Evolutionary conservation across 768 basidiomycete genomes (phyloP).

Genomic region (Psilocybe subaeruginosa): DNA sequence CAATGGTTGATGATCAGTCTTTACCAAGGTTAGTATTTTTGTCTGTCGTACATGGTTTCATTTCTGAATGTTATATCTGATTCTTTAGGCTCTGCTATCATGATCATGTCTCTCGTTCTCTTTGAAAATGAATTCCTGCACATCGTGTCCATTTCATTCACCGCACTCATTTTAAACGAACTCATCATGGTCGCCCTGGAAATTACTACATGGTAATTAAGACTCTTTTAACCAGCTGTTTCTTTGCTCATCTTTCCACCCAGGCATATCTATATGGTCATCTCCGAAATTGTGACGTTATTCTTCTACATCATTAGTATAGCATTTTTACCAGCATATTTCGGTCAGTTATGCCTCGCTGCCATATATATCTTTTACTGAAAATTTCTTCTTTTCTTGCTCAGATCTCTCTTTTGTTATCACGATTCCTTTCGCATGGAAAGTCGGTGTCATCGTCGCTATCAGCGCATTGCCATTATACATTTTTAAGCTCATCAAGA

Average conservation of each 20-base stretch:
- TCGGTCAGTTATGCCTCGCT: constrained; percentile 62
- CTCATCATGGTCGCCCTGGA: constrained; percentile 99
- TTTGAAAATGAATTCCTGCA: constrained; percentile 98
- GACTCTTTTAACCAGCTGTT: neutral
- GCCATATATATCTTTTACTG: neutral
- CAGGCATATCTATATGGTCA: constrained; percentile 95
- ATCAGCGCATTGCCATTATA: constrained; percentile 92
- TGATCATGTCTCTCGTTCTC: constrained; percentile 95
- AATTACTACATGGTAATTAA: constrained; percentile 88
- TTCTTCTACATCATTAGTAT: constrained; percentile 90
- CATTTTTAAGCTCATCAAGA: constrained; percentile 85
- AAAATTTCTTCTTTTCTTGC: neutral
- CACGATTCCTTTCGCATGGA: constrained; percentile 88
- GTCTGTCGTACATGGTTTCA: neutral
- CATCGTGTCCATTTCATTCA: constrained; percentile 98
- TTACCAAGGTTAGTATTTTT: constrained; percentile 76
- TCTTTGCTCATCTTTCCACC: neutral
- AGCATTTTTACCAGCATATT: constrained; percentile 93
- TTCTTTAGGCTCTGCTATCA: constrained; percentile 88
- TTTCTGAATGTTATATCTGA: neutral
- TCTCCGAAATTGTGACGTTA: constrained; percentile 88
- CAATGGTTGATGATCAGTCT: constrained; percentile 97
- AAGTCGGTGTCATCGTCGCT: constrained; percentile 93
- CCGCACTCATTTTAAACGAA: constrained; percentile 93
- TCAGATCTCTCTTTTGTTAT: constrained; percentile 92